Evolutionary conservation across 345 rosid genomes (phyloP).

Genomic region (Brassica incana): DNA sequence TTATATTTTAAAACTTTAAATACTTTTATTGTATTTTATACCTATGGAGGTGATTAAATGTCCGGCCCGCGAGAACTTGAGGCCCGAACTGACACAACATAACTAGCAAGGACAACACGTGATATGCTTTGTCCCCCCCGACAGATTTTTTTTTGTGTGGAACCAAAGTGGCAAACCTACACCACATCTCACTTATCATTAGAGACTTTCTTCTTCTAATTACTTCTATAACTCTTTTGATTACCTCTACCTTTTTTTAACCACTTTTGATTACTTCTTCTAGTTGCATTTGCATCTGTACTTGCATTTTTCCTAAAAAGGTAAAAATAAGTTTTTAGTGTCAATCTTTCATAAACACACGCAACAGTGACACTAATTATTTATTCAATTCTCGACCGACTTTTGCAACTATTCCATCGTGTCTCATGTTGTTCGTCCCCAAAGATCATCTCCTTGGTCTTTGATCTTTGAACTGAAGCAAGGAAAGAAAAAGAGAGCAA

Average conservation of each 20-base stretch:
- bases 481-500: no score
- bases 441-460: constrained; percentile 10
- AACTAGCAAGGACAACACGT: constrained; percentile 15
- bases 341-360: background rate
- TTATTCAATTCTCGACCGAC: background rate
- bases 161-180: constrained; percentile 27
- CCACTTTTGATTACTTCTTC: background rate
- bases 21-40: background rate
- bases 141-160: background rate
- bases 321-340: background rate
- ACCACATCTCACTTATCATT: constrained; percentile 22
- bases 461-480: constrained; percentile 2
- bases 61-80: background rate
- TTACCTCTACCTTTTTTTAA: background rate
- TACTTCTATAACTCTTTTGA: background rate
- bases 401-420: background rate
- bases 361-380: background rate
- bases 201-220: background rate
- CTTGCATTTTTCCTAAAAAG: background rate
- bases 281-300: background rate
- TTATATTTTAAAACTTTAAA: background rate
- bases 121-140: background rate
- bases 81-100: background rate
- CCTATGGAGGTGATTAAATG: background rate
- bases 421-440: constrained; percentile 6